These are phyloP conservation scores for Anisodus tanguticus DNA, from an alignment of 257 asterid species.

Conservation along the genomic window DNA sequence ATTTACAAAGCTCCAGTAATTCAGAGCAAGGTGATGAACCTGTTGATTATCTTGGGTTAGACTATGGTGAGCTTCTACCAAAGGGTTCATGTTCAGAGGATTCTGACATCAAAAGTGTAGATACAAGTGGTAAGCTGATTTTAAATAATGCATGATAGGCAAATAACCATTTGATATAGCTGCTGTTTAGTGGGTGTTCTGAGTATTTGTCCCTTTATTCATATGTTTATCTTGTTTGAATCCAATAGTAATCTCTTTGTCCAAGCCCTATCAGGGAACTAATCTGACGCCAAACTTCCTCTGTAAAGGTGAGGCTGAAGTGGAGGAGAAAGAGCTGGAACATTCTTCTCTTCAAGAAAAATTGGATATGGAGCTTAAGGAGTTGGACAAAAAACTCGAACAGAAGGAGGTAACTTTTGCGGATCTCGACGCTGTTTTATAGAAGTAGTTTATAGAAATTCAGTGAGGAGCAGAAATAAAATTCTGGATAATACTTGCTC, in stretches of 20 bases:
- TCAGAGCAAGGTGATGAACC: conserved; percentile 48
- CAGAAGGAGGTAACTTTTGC: conserved; percentile 74
- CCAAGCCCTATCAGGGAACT: conserved; percentile 7
- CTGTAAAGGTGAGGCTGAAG: conserved; percentile 69
- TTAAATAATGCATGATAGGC: background rate
- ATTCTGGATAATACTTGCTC: background rate
- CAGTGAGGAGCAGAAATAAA: background rate
- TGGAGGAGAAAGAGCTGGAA: conserved; percentile 80
- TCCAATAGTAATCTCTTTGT: conserved; percentile 15
- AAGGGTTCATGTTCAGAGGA: conserved; percentile 49
- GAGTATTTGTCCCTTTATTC: background rate
- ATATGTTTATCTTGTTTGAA: background rate
- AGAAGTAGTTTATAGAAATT: conserved; percentile 12
- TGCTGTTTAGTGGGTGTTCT: conserved; percentile 17
- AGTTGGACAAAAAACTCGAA: conserved; percentile 84
- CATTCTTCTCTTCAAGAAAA: conserved; percentile 92
- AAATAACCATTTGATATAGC: conserved; percentile 21
- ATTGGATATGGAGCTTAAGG: conserved; percentile 85
- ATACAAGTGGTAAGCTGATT: conserved; percentile 58
- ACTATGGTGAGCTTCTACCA: conserved; percentile 56
- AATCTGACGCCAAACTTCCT: background rate
- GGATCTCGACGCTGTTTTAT: background rate
- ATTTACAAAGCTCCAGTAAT: conserved; percentile 47
- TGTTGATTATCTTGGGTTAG: conserved; percentile 51
- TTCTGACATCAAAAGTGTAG: conserved; percentile 54